These are phyloP conservation scores for Pseudovirgaria hyperparasitica DNA, from an alignment of 2,329 filamentous ascomycete species.

Conservation along the genomic window DNA sequence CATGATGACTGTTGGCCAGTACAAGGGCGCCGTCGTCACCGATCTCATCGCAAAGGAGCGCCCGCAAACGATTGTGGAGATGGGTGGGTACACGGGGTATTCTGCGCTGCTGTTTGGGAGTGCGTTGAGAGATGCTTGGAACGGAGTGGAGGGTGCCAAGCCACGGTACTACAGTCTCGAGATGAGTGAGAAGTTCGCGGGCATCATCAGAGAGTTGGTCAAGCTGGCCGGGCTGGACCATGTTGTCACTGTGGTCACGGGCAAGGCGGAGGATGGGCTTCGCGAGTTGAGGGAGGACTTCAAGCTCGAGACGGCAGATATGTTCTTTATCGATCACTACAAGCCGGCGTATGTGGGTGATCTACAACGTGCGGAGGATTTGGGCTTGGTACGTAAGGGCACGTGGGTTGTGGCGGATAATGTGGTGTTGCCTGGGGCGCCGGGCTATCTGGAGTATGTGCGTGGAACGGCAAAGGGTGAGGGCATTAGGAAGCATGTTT, in stretches of 20 bases:
- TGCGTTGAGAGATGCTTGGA: slow-evolving; percentile 11
- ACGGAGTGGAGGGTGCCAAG: slow-evolving; percentile 7
- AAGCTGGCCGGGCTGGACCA: slow-evolving; percentile 21
- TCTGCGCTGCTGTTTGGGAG: slow-evolving; percentile 22
- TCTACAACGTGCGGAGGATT: slow-evolving; percentile 20
- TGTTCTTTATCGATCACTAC: slow-evolving; percentile 26
- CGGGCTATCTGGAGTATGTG: slow-evolving; percentile 31
- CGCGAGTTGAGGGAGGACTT: no score
- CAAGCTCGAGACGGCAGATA: no score
- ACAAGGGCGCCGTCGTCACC: neutral
- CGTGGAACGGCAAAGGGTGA: slow-evolving; percentile 6
- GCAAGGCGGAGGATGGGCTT: slow-evolving; percentile 17
- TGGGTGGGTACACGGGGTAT: slow-evolving; percentile 21
- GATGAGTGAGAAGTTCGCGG: slow-evolving; percentile 17
- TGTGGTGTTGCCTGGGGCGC: slow-evolving; percentile 30
- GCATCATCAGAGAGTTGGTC: slow-evolving; percentile 19
- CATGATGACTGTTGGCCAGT: neutral
- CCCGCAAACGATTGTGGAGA: neutral
- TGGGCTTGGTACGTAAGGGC: slow-evolving; percentile 19
- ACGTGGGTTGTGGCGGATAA: slow-evolving; percentile 31
- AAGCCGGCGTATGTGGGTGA: slow-evolving; percentile 25
- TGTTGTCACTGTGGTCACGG: slow-evolving; percentile 22
- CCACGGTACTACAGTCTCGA: slow-evolving; percentile 26
- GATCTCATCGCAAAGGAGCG: neutral
- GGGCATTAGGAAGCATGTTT: slow-evolving; percentile 25